A percentile compares a stretch with the other conserved stretches of the same genome.
Conservation (phyloP, 306 rosid genomes). For the Cicer pinnatifidum region DNA sequence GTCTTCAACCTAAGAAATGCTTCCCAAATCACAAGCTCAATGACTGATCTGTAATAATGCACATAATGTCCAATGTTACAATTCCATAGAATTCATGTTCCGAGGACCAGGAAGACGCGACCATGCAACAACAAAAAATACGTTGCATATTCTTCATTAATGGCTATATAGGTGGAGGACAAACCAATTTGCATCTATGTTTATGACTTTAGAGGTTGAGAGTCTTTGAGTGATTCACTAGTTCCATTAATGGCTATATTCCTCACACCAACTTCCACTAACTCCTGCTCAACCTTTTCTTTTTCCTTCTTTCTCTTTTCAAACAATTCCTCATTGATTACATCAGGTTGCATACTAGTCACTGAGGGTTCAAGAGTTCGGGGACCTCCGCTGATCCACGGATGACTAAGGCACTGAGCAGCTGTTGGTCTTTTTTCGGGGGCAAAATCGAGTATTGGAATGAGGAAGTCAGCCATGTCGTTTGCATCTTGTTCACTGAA, state of each 20-base stretch:
- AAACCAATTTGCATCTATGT: slow-evolving; percentile 29
- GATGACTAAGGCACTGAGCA: slow-evolving; percentile 81
- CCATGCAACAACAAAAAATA: not conserved
- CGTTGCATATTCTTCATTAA: slow-evolving; percentile 10
- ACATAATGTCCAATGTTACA: not conserved
- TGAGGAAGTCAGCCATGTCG: slow-evolving; percentile 68
- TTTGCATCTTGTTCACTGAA: slow-evolving; percentile 78
- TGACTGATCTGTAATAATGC: not conserved
- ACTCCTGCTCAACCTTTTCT: slow-evolving; percentile 63
- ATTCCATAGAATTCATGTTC: not conserved
- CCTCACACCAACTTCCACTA: slow-evolving; percentile 55
- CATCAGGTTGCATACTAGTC: slow-evolving; percentile 30
- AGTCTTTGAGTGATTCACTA: slow-evolving; percentile 50
- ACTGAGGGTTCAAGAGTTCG: slow-evolving; percentile 59
- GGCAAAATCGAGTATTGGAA: slow-evolving; percentile 72
- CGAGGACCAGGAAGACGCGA: not conserved
- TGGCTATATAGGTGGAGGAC: not conserved
- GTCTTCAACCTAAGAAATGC: not conserved
- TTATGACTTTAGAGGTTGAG: slow-evolving; percentile 39
- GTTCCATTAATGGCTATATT: slow-evolving; percentile 57
- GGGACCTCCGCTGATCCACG: slow-evolving; percentile 76
- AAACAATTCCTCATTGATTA: slow-evolving; percentile 31
- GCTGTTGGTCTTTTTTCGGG: slow-evolving; percentile 86
- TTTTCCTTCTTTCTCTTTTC: slow-evolving; percentile 56
- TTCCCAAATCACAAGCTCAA: not conserved